phyloP scores from a whole-genome alignment of 139 green algal species.

The Chlamydomonas incerta region DNA sequence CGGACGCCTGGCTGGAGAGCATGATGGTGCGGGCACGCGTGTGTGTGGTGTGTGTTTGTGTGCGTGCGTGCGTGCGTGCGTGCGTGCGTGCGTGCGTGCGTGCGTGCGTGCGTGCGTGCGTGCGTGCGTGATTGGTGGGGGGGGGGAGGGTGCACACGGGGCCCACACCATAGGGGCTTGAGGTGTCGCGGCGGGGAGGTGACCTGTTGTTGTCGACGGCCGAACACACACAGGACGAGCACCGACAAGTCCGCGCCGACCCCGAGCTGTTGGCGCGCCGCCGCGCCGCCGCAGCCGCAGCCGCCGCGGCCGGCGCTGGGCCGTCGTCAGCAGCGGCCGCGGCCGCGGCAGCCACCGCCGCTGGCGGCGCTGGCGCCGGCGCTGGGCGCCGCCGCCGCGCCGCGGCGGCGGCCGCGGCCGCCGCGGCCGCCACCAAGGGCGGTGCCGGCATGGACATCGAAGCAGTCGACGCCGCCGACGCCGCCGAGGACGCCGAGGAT shows the following conservation, averaged over 20 bases:
- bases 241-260: conserved; percentile 18
- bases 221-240: conserved; percentile 31
- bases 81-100: no score
- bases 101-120: no score
- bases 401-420: background rate
- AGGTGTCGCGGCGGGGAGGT: no score
- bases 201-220: no score
- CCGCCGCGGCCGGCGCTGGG: background rate
- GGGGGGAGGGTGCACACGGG: no score
- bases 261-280: background rate
- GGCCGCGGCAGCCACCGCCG: background rate
- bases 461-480: background rate
- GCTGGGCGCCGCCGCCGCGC: background rate
- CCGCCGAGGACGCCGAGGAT: background rate
- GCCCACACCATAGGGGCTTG: no score
- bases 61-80: no score
- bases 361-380: no score
- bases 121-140: no score
- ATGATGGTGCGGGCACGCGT: conserved; percentile 64
- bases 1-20: conserved; percentile 78
- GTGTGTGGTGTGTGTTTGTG: no score
- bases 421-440: background rate
- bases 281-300: background rate
- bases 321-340: background rate
- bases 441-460: background rate